These are phyloP conservation scores for Rhynchosporium agropyri DNA, from an alignment of 2,329 filamentous ascomycete species.

Conservation along the genomic window DNA sequence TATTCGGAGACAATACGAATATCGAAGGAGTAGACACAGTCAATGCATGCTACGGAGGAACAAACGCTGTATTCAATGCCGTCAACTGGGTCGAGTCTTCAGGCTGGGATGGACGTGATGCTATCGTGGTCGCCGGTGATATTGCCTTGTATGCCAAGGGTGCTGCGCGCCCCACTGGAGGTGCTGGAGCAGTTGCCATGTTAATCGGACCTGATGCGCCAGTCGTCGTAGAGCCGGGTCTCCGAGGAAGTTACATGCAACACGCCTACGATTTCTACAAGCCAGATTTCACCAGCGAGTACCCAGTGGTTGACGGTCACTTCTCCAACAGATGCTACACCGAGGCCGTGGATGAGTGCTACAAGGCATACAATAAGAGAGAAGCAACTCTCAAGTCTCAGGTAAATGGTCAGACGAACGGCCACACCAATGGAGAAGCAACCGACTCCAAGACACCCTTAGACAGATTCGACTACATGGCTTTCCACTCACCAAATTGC, in stretches of 20 bases:
- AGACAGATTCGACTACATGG: constrained; percentile 81
- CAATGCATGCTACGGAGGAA: constrained; percentile 86
- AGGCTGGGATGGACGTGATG: constrained; percentile 81
- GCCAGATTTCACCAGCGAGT: constrained; percentile 84
- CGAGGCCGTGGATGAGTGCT: constrained; percentile 77
- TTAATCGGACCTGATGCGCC: constrained; percentile 78
- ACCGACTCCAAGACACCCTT: constrained; percentile 60
- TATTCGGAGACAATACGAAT: constrained; percentile 82
- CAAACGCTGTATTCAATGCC: constrained; percentile 81
- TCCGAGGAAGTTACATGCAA: constrained; percentile 78
- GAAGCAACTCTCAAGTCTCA: constrained; percentile 61
- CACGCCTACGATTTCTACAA: constrained; percentile 92
- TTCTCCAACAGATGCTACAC: constrained; percentile 83
- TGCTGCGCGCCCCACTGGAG: constrained; percentile 77
- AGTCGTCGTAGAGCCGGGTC: constrained; percentile 74
- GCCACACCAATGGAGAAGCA: constrained; percentile 51
- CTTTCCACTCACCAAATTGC: constrained; percentile 85
- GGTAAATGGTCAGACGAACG: constrained; percentile 57
- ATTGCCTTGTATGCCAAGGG: constrained; percentile 87
- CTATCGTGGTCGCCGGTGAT: constrained; percentile 78
- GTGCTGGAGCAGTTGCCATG: constrained; percentile 78
- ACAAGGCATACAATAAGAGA: constrained; percentile 77
- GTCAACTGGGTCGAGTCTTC: constrained; percentile 88
- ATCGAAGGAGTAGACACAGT: constrained; percentile 81
- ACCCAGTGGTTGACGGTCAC: constrained; percentile 82